Conservation (phyloP, 2,329 filamentous ascomycete genomes). For the Laburnicola sp. region DNA sequence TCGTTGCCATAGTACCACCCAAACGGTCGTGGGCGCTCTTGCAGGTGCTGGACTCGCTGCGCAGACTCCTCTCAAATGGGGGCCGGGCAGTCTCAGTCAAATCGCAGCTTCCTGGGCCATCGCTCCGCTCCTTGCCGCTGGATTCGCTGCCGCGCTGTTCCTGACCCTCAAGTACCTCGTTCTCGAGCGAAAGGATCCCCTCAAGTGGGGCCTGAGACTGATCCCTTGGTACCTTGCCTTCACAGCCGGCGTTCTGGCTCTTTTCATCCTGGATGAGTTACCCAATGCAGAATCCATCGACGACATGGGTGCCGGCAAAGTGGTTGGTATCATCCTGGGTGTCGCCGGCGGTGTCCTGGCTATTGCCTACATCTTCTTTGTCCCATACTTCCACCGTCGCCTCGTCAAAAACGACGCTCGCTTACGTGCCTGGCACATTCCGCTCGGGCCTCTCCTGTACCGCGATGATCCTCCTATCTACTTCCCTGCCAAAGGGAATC, state of each 20-base stretch:
- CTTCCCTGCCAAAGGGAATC: conserved; percentile 40
- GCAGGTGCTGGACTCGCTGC: conserved; percentile 61
- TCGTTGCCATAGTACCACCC: conserved; percentile 52
- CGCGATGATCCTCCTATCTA: conserved; percentile 44
- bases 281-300: conserved; percentile 24
- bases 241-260: conserved; percentile 52
- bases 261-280: conserved; percentile 61
- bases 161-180: conserved; percentile 53
- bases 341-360: conserved; percentile 9
- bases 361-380: conserved; percentile 16
- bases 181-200: conserved; percentile 51
- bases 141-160: conserved; percentile 53
- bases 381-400: conserved; percentile 18
- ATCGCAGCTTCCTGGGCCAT: conserved; percentile 51
- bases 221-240: conserved; percentile 53
- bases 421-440: conserved; percentile 19
- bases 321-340: conserved; percentile 14
- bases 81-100: conserved; percentile 19
- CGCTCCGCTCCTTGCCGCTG: conserved; percentile 52
- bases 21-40: conserved; percentile 62
- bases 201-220: conserved; percentile 52
- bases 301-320: conserved; percentile 17
- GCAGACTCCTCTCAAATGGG: conserved; percentile 15
- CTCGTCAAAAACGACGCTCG: conserved; percentile 17
- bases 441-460: conserved; percentile 43